A percentile compares a stretch with the other conserved stretches of the same genome.
These are phyloP conservation scores for Solanum dulcamara DNA, from an alignment of 257 asterid species.

Conservation along the genomic window DNA sequence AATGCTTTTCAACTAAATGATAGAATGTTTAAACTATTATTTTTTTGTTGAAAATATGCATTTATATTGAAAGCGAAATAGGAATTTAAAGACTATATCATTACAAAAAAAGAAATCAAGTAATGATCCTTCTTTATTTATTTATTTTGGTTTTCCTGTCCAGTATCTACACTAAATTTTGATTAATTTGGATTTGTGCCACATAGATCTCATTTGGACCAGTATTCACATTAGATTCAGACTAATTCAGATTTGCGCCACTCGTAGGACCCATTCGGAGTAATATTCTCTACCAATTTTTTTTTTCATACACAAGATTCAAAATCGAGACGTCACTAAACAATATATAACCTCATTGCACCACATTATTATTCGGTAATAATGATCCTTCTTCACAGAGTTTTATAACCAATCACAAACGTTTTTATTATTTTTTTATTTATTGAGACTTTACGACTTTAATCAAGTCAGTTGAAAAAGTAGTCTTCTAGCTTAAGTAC, in stretches of 20 bases:
- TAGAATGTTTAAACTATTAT: background rate
- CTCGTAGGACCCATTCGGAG: fast-evolving
- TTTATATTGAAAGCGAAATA: background rate
- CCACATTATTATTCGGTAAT: too few species aligned
- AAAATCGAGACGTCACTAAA: background rate
- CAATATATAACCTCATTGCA: background rate
- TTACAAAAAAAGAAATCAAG: background rate
- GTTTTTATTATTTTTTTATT: background rate
- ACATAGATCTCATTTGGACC: background rate
- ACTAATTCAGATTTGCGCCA: too few species aligned
- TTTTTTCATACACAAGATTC: fast-evolving
- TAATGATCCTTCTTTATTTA: background rate
- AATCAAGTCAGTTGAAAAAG: background rate
- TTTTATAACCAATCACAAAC: background rate
- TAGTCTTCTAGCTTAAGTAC: background rate
- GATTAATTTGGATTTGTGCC: background rate
- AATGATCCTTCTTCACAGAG: background rate
- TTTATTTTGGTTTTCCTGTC: background rate
- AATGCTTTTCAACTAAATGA: background rate
- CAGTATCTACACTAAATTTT: fast-evolving
- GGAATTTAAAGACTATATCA: background rate
- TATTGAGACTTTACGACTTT: background rate
- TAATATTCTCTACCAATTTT: fast-evolving
- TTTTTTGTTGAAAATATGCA: background rate
- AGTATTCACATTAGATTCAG: too few species aligned